Conservation (phyloP, 2,329 filamentous ascomycete species). For the Phyllosticta citrichinensis region DNA sequence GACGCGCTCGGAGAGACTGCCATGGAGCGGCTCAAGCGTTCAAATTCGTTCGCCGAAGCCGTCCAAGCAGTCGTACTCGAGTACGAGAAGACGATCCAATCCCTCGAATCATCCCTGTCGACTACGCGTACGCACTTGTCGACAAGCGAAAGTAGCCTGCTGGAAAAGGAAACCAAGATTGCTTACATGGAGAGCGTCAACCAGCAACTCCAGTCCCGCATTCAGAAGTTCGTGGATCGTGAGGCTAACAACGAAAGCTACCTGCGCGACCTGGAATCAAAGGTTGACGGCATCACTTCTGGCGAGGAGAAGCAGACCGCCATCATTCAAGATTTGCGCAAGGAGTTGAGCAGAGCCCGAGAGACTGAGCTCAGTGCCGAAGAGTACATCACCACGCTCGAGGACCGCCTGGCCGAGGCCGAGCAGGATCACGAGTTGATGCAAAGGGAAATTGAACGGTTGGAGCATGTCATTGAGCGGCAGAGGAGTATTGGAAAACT, state of each 20-base stretch:
- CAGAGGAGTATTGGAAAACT: constrained; percentile 92
- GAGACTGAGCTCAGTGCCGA: constrained; percentile 87
- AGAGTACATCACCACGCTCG: constrained; percentile 93
- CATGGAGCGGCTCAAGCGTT: constrained; percentile 81
- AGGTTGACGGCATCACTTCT: constrained; percentile 79
- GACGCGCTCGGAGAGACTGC: constrained; percentile 65
- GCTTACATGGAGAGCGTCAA: constrained; percentile 91
- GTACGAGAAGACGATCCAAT: constrained; percentile 97
- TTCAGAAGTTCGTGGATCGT: constrained; percentile 89
- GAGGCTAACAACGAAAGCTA: constrained; percentile 89
- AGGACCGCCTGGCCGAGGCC: constrained; percentile 88
- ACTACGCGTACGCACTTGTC: constrained; percentile 78
- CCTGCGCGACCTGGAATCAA: constrained; percentile 79
- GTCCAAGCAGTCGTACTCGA: constrained; percentile 94
- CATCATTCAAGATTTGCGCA: constrained; percentile 77
- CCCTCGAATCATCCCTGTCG: constrained; percentile 80
- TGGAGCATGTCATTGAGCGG: constrained; percentile 91
- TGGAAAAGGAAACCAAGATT: constrained; percentile 90
- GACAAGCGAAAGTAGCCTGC: constrained; percentile 70
- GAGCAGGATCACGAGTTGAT: constrained; percentile 95
- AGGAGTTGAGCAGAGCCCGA: constrained; percentile 76
- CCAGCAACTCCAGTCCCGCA: constrained; percentile 71
- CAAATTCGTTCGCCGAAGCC: constrained; percentile 89
- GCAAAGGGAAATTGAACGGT: constrained; percentile 88
- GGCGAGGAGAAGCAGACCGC: constrained; percentile 88